Evolutionary conservation across 768 basidiomycete species (phyloP).

Genomic region (Trametes elegans): DNA sequence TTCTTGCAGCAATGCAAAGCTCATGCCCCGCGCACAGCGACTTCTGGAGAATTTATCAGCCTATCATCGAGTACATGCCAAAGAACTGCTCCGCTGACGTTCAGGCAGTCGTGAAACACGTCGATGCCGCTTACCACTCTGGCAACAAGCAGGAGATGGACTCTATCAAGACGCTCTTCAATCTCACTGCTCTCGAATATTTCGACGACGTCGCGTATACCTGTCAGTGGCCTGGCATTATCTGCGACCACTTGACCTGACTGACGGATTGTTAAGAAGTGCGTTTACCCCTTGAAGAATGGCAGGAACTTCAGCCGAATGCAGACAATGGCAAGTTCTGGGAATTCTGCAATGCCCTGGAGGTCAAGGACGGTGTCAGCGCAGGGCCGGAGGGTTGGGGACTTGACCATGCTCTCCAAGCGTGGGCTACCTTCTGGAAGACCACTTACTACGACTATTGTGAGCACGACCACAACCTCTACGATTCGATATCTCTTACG

Average conservation of each 20-base stretch:
- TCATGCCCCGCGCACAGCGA: conserved; percentile 26
- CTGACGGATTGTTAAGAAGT: too few species aligned
- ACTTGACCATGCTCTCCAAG: conserved; percentile 49
- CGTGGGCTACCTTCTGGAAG: conserved; percentile 61
- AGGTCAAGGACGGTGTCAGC: conserved; percentile 49
- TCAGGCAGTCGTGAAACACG: conserved; percentile 52
- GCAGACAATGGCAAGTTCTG: conserved; percentile 45
- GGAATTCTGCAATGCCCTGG: conserved; percentile 60
- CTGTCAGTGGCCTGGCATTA: conserved; percentile 28
- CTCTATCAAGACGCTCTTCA: conserved; percentile 52
- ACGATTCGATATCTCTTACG: conserved; percentile 17
- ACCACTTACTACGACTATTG: conserved; percentile 39
- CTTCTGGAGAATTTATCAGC: conserved; percentile 70
- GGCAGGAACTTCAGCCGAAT: conserved; percentile 41
- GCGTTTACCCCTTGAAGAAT: conserved; percentile 51
- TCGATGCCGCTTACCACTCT: conserved; percentile 51
- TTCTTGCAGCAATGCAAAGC: neutral
- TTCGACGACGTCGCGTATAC: conserved; percentile 62
- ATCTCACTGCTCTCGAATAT: conserved; percentile 53
- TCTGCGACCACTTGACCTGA: neutral
- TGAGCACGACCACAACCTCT: conserved; percentile 32
- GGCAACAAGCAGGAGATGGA: conserved; percentile 45
- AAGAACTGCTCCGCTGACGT: conserved; percentile 70
- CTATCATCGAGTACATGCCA: conserved; percentile 62
- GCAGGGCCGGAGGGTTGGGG: conserved; percentile 56